Base-by-base conservation (phyloP, 768 basidiomycete species). In the Lyophyllum shimeji region DNA sequence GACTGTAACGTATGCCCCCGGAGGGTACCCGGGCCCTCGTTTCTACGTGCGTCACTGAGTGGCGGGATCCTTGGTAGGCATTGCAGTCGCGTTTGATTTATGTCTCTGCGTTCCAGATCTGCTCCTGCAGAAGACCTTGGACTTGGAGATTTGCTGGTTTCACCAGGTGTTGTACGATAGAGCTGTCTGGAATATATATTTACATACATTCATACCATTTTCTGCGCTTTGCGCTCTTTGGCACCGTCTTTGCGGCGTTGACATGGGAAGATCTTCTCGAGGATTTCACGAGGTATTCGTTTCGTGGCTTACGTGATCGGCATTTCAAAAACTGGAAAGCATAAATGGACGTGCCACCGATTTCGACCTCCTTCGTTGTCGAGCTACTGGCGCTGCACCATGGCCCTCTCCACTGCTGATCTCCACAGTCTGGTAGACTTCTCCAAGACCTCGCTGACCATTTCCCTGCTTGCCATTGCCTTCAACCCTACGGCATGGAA, bases 401-500 rank as follows among this genome's bases (percentile, higher is more conserved):
- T 52, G 60, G 65, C 61, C 31, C 20, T 55, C 51, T 46, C 54
- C 44, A 23, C 24, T 7, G 20, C 24, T 44, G 56, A 61, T 50
- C 44, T 62, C 31, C 18, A 53, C 31, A 54, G 67, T n/a, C 50
- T 74, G 39, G 64, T 96, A 2, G 86, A 96, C 73, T 65, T 80
- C 25, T 82, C 76, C 27, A 81, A 92, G 63, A 66, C 73, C 6
- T 90, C 90, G 20, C 68, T 98, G 39, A 80, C 79, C 64, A 50
- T 90, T 17, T 83, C 84, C 0, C 58, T 94, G n/a, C 71, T 81
- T 3, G 70, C 88, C 56, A 91, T 96, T 47, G 66, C 84, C 1
- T 98, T 98, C 77, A 98, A 98, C 65, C 96, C 96, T 0, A 85
- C 86, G 1, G 94, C 89, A 56, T 99, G 96, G 96, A 99, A 99